These are phyloP conservation scores for Camillea tinctor DNA, from an alignment of 2,329 filamentous ascomycete genomes.

Conservation along the genomic window DNA sequence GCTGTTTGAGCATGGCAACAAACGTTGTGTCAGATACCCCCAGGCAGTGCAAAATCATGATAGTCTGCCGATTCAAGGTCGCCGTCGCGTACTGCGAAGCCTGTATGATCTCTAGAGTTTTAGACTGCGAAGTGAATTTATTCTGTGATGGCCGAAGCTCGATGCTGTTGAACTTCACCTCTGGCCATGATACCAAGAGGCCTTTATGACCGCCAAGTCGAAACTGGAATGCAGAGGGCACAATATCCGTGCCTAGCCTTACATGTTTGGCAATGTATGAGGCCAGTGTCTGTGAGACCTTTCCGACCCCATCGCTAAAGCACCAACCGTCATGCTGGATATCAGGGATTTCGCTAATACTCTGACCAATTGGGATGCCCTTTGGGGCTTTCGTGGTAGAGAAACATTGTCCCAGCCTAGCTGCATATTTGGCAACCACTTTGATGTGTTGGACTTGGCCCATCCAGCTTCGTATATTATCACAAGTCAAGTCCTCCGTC, in stretches of 20 bases:
- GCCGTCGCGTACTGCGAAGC: constrained; percentile 74
- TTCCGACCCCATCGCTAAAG: constrained; percentile 92
- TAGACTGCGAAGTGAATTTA: constrained; percentile 74
- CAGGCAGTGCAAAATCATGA: constrained; percentile 76
- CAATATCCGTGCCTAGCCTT: constrained; percentile 52
- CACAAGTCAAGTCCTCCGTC: constrained; percentile 63
- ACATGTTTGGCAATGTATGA: constrained; percentile 72
- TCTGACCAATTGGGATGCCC: constrained; percentile 57
- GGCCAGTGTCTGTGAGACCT: constrained; percentile 79
- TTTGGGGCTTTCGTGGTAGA: constrained; percentile 81
- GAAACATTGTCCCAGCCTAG: constrained; percentile 90
- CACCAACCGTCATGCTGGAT: constrained; percentile 65
- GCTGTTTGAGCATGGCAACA: constrained; percentile 61
- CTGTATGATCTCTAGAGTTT: constrained; percentile 80
- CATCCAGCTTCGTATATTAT: constrained; percentile 82
- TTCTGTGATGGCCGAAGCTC: constrained; percentile 81
- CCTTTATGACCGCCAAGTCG: constrained; percentile 92
- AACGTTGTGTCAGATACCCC: constrained; percentile 71
- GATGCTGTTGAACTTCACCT: constrained; percentile 65
- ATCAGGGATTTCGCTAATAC: constrained; percentile 64
- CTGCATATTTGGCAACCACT: constrained; percentile 84
- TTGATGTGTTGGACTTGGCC: constrained; percentile 79
- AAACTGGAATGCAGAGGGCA: constrained; percentile 87
- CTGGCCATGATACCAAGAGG: constrained; percentile 73
- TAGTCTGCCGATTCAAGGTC: constrained; percentile 85